Evolutionary conservation across 2,329 filamentous ascomycete species (phyloP), one percentile per base, ranked within the genome.

Genomic region (Diaporthe capsici): DNA sequence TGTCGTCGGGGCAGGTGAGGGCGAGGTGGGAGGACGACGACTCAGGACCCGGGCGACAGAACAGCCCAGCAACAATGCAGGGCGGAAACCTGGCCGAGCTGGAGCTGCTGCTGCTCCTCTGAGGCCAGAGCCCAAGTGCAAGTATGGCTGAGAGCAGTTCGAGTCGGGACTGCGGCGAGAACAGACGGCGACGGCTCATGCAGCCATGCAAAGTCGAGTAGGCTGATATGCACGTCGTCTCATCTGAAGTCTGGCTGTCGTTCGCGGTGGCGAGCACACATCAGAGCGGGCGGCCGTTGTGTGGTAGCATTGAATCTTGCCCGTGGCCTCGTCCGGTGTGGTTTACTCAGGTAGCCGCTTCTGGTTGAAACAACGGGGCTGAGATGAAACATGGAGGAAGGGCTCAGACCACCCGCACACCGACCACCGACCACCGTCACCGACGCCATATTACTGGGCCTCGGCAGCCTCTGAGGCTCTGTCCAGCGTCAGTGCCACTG

Each of bases 351-450:
- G 65, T 42, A 55, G 49, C 65, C 47, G 65, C 65, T 55, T 70
- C 34, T 70, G 34, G 65, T 70, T 70, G 65, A 70, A 70, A 70
- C 65, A 70, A 70, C 34, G 65, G 65, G 71, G 55, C 71, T 28
- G 57, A 72, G 57, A 72, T 72, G 71, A 72, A 63, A 72, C 71
- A n/a, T 63, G 71, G 58, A n/a, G 44, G 70, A 58, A n/a, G 70
- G 53, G 55, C 70, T 72, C 70, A 49, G 51, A 49, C 53, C 53
- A 60, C 55, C 39, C 22, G 31, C 70, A 51, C 39, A 51, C 37
- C 42, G 39, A 61, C 34, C 42, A 53, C 57, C 55, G n/a, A 28
- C 39, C 39, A 58, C 39, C 67, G 51, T 58, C 68, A 71, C 68
- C 49, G 65, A 70, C 49, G 22, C n/a, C 65, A 42, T 15, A 20